Evolutionary conservation across 768 basidiomycete species (phyloP).

Genomic region (Trametes villosa): DNA sequence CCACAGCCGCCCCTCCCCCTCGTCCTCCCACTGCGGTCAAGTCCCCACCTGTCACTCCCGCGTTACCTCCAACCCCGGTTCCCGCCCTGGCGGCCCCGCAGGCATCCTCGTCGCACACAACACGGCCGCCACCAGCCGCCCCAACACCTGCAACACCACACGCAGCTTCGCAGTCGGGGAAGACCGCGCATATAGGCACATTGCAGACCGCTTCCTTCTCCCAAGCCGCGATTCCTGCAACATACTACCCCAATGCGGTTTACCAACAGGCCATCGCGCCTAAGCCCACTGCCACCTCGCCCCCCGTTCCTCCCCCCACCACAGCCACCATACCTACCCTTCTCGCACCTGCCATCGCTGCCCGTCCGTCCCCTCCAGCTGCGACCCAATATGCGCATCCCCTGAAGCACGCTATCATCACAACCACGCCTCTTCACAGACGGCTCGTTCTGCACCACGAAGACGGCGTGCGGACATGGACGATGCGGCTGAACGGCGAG

Average conservation of each 20-base stretch:
- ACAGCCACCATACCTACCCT: constrained; percentile 30
- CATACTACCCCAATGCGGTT: constrained; percentile 59
- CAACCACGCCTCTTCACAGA: constrained; percentile 63
- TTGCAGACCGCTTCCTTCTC: constrained; percentile 31
- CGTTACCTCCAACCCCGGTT: constrained; percentile 26
- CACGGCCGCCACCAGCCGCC: constrained; percentile 9
- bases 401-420: constrained; percentile 55
- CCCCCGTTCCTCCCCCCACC: constrained; percentile 26
- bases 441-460: constrained; percentile 60
- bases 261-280: constrained; percentile 42
- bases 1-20: neutral
- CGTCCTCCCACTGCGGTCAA: constrained; percentile 7
- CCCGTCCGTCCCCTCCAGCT: constrained; percentile 25
- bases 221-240: constrained; percentile 24
- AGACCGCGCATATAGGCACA: constrained; percentile 12
- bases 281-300: constrained; percentile 24
- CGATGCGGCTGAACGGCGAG: constrained; percentile 58
- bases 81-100: constrained; percentile 31
- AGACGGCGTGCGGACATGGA: constrained; percentile 79
- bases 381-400: constrained; percentile 14
- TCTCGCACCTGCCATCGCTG: constrained; percentile 3
- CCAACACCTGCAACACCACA: constrained; percentile 30
- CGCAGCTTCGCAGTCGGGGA: constrained; percentile 22
- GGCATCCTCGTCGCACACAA: constrained; percentile 22
- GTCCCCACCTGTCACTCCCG: constrained; percentile 12